A percentile compares a stretch with the other conserved stretches of the same genome.
Conservation (phyloP, 2,329 filamentous ascomycete genomes). For the Fusarium sp. region DNA sequence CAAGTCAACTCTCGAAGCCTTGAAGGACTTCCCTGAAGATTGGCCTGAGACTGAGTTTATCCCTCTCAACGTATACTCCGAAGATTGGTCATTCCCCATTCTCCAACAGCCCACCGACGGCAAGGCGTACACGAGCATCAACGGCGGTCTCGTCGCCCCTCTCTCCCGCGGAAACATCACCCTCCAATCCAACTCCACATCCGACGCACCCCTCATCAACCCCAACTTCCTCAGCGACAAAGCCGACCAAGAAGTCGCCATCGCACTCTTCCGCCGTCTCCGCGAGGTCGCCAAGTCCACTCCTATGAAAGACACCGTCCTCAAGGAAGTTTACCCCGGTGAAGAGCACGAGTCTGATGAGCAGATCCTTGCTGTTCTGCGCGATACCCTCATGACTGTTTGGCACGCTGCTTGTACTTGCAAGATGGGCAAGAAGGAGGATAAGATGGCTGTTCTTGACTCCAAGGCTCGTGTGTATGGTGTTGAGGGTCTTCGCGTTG, state of each 20-base stretch:
- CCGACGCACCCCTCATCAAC: slow-evolving; percentile 57
- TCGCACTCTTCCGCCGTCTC: slow-evolving; percentile 57
- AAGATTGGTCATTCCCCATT: slow-evolving; percentile 37
- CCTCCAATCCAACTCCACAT: slow-evolving; percentile 51
- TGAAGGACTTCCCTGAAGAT: slow-evolving; percentile 47
- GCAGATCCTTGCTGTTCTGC: slow-evolving; percentile 54
- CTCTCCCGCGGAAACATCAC: slow-evolving; percentile 59
- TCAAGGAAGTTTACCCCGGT: slow-evolving; percentile 48
- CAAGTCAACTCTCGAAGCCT: slow-evolving; percentile 21
- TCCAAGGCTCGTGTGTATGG: slow-evolving; percentile 36
- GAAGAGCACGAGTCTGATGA: slow-evolving; percentile 51
- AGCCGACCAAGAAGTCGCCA: slow-evolving; percentile 58
- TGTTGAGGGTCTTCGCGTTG: slow-evolving; percentile 27
- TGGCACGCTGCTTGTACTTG: slow-evolving; percentile 41
- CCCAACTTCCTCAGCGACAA: slow-evolving; percentile 59
- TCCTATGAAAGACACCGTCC: slow-evolving; percentile 52
- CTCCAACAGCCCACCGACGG: slow-evolving; percentile 34
- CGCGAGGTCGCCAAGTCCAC: slow-evolving; percentile 48
- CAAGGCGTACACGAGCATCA: slow-evolving; percentile 41
- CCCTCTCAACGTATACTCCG: slow-evolving; percentile 36
- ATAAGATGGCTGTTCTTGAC: slow-evolving; percentile 34
- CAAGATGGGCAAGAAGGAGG: slow-evolving; percentile 37
- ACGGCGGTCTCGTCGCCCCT: slow-evolving; percentile 54
- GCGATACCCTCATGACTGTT: slow-evolving; percentile 40
- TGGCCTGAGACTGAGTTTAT: slow-evolving; percentile 53